Base-by-base conservation (phyloP, 2,329 filamentous ascomycete species). In the Thielaviopsis musarum region DNA sequence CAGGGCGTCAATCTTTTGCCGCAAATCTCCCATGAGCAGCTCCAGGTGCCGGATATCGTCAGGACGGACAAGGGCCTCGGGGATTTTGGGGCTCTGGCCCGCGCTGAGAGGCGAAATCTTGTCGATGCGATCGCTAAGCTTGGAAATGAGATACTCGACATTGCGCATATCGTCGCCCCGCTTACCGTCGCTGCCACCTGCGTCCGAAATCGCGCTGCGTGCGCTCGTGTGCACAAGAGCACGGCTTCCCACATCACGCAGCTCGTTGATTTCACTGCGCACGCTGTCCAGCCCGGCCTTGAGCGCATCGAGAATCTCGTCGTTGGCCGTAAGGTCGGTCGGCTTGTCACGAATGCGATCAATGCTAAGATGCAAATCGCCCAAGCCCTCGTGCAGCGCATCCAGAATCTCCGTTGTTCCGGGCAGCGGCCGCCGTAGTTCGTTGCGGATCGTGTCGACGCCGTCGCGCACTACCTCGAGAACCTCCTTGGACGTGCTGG, bases 321-420 rank as follows among this genome's bases (percentile, higher is more conserved):
- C 88, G 62, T 87, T 91, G 60, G 88, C 84, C 0, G 86, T 91
- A 70, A 91, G 78, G 65, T 95, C 90, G 0, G 82, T 75, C 5
- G 90, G 87, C 71, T 89, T 93, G 67, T 91, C 84, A 22, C 82
- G 76, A 17, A 93, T 77, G 66, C 77, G 78, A 61, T 95, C 90
- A 60, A 97, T 85, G 62, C 89, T 85, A 28, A 77, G 75, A 26
- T 87, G 83, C 9, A 97, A 75, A 54, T 85, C 83, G 63, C 87
- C 83, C 6, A 97, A 78, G 1, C 91, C 91, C 69, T 96, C 90
- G 61, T 94, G 91, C 58, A 97, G 76, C 0, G 91, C 87, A 67
- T 95, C 89, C 1, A 97, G 76, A 12, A 95, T 87, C 67, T 96
- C 90, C 57, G 89, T 87, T 0, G 89, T 91, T 64, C 91, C 88